Evolutionary conservation across 495 filamentous ascomycete species (phyloP).

Genomic region (Staphylotrichum tortipilum): DNA sequence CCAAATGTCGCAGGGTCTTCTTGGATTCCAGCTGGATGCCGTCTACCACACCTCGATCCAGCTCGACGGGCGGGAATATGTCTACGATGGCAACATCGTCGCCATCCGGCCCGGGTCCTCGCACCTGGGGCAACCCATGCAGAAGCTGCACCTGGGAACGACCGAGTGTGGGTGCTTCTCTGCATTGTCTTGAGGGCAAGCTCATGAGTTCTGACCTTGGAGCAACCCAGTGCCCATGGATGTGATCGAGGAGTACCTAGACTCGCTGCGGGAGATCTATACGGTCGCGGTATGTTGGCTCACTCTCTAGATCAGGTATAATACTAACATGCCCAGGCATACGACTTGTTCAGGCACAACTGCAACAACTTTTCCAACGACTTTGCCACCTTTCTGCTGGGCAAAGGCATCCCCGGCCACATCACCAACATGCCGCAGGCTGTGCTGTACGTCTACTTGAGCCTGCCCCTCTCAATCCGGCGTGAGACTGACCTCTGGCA

Average conservation of each 20-base stretch:
- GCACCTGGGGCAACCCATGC: slow-evolving; percentile 77
- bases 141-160: slow-evolving; percentile 61
- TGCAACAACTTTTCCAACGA: slow-evolving; percentile 99
- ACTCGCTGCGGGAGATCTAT: slow-evolving; percentile 72
- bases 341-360: slow-evolving; percentile 79
- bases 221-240: slow-evolving; percentile 54
- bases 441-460: slow-evolving; percentile 45
- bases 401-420: slow-evolving; percentile 76
- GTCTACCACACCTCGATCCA: slow-evolving; percentile 89
- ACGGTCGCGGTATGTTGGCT: slow-evolving; percentile 56
- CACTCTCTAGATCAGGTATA: no score
- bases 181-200: neutral
- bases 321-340: slow-evolving; percentile 45
- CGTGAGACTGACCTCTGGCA: slow-evolving; percentile 7
- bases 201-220: neutral
- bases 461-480: neutral
- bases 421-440: slow-evolving; percentile 82
- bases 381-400: slow-evolving; percentile 81
- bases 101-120: slow-evolving; percentile 69
- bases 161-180: slow-evolving; percentile 42
- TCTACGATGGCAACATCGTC: slow-evolving; percentile 63
- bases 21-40: slow-evolving; percentile 74
- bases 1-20: slow-evolving; percentile 40
- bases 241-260: slow-evolving; percentile 81
- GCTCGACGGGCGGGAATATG: slow-evolving; percentile 53